These are phyloP conservation scores for Scutellaria barbata DNA, from an alignment of 257 asterid genomes.

Conservation along the genomic window DNA sequence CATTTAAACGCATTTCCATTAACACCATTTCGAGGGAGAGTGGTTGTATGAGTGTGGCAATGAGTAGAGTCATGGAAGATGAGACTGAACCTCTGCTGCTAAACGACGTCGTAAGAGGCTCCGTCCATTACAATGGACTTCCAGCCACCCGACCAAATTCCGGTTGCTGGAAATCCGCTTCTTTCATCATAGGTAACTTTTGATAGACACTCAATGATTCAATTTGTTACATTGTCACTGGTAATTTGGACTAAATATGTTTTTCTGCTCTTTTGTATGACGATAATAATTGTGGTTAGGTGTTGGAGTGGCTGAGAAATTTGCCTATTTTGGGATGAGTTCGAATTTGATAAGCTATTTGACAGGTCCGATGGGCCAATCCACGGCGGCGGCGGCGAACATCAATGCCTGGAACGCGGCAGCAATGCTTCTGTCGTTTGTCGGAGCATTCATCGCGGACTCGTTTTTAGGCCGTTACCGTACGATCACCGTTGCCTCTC, in stretches of 20 bases:
- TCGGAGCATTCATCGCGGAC: slow-evolving; percentile 49
- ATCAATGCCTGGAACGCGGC: slow-evolving; percentile 44
- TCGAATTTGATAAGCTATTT: slow-evolving; percentile 42
- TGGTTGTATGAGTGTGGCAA: not conserved
- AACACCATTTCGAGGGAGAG: slow-evolving; percentile 1
- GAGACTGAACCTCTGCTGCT: slow-evolving; percentile 38
- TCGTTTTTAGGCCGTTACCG: slow-evolving; percentile 44
- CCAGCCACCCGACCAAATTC: slow-evolving; percentile 39
- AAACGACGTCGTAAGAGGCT: slow-evolving; percentile 32
- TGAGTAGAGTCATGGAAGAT: slow-evolving; percentile 4
- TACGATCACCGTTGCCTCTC: slow-evolving; percentile 36
- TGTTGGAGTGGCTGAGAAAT: slow-evolving; percentile 25
- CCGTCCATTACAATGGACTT: slow-evolving; percentile 28
- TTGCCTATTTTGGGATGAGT: slow-evolving; percentile 30
- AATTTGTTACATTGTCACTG: no score
- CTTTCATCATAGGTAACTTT: slow-evolving; percentile 44
- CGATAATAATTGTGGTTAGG: not conserved
- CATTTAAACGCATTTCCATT: slow-evolving; percentile 34
- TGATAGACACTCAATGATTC: no score
- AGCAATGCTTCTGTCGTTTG: slow-evolving; percentile 40
- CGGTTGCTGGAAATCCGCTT: slow-evolving; percentile 52
- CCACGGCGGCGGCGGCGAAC: slow-evolving; percentile 41
- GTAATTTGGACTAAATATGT: no score
- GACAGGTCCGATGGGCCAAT: slow-evolving; percentile 45
- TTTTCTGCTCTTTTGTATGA: no score